phyloP scores from a whole-genome alignment of 257 asterid genomes.

The Ocimum tenuiflorum region DNA sequence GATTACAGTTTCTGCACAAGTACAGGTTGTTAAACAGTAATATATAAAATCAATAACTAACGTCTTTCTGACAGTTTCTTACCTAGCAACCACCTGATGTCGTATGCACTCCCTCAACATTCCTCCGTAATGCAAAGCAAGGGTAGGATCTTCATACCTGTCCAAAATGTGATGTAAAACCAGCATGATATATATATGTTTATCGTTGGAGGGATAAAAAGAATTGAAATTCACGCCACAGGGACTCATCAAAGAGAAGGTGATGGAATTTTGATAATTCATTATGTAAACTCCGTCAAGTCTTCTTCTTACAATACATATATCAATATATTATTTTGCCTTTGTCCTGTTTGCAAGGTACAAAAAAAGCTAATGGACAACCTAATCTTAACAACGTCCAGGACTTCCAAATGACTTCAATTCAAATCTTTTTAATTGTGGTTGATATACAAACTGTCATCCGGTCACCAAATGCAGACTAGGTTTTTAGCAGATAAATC shows the following conservation, averaged over 20 bases:
- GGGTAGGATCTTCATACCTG: slow-evolving; percentile 69
- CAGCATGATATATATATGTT: neutral
- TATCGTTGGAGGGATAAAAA: neutral
- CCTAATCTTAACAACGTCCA: too few relatives aligned
- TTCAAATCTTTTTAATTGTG: neutral
- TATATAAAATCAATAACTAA: neutral
- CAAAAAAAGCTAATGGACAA: too few relatives aligned
- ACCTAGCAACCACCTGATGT: slow-evolving; percentile 86
- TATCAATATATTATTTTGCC: neutral
- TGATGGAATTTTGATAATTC: neutral
- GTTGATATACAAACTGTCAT: neutral
- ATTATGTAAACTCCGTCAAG: neutral
- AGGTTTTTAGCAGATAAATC: neutral
- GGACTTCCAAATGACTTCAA: neutral
- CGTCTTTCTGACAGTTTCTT: slow-evolving; percentile 1
- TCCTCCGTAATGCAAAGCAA: slow-evolving; percentile 79
- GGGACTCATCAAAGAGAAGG: neutral
- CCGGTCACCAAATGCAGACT: too few relatives aligned
- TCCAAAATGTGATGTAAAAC: neutral
- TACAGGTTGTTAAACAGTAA: neutral
- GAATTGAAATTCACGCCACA: neutral
- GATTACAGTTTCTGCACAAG: neutral
- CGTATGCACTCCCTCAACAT: slow-evolving; percentile 91
- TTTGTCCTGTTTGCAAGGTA: neutral
- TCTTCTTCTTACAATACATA: too few relatives aligned